These are phyloP conservation scores for Camellia sinensis DNA, from an alignment of 148 eudicot species.

Conservation along the genomic window DNA sequence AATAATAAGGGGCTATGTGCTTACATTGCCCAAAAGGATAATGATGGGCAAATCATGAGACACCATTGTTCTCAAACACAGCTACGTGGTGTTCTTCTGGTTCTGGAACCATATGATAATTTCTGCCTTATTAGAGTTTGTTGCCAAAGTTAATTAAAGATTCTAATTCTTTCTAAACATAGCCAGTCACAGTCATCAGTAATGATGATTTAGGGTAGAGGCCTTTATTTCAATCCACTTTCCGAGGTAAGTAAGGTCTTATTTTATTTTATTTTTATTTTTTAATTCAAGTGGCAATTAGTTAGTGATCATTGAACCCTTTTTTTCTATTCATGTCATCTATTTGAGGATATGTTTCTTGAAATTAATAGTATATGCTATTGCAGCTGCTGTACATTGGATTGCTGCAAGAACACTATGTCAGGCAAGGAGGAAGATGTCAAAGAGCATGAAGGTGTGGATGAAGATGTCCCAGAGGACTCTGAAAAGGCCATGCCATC, in stretches of 20 bases:
- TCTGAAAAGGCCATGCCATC: constrained; percentile 56
- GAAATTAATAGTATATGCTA: constrained; percentile 2
- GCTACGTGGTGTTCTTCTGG: too few species aligned
- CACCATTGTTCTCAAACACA: too few species aligned
- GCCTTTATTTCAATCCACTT: neutral
- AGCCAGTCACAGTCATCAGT: neutral
- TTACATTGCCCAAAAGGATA: too few species aligned
- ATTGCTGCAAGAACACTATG: constrained; percentile 30
- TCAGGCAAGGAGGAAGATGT: constrained; percentile 60
- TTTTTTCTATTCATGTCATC: neutral
- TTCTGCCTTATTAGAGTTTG: neutral
- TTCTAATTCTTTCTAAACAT: neutral
- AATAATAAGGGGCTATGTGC: too few species aligned
- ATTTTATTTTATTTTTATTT: neutral
- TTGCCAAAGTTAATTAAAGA: neutral
- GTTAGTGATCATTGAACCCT: neutral
- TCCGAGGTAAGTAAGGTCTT: neutral
- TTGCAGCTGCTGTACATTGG: constrained; percentile 23
- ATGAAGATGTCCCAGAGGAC: constrained; percentile 38
- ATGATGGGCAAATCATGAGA: too few species aligned
- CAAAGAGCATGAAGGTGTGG: constrained; percentile 29
- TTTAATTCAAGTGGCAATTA: neutral
- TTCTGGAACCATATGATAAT: too few species aligned
- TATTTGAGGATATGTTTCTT: neutral
- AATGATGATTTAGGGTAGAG: neutral